Evolutionary conservation across 2,329 filamentous ascomycete species (phyloP).

Genomic region (Penicillium olsonii): DNA sequence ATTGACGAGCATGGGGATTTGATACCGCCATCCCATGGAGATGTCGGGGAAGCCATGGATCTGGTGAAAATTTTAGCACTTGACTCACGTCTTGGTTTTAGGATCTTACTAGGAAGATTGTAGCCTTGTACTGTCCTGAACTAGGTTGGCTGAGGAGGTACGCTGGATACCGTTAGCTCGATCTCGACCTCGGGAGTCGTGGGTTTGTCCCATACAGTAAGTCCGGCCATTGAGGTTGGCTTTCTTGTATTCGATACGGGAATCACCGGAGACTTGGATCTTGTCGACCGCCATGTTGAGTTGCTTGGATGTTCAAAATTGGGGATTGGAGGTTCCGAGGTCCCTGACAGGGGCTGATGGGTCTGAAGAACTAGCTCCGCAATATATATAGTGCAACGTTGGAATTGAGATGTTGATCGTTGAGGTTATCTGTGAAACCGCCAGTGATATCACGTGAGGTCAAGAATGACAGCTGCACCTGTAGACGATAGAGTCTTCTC

Average conservation of each 20-base stretch:
- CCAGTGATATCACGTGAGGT: not conserved
- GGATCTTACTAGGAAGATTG: conserved; percentile 54
- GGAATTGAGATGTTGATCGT: no score
- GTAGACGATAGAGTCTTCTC: no score
- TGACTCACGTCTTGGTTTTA: not conserved
- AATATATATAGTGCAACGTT: conserved; percentile 10
- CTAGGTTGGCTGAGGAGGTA: conserved; percentile 56
- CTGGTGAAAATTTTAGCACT: conserved; percentile 29
- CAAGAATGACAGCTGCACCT: no score
- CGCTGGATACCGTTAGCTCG: conserved; percentile 30
- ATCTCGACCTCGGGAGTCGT: not conserved
- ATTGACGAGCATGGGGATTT: conserved; percentile 74
- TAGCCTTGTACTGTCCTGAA: conserved; percentile 48
- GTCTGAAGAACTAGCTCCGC: not conserved
- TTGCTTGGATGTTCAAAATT: no score
- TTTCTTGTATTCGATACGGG: conserved; percentile 65
- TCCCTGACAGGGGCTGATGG: not conserved
- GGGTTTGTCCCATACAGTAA: conserved; percentile 55
- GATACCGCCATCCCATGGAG: conserved; percentile 82
- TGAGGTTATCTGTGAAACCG: not conserved
- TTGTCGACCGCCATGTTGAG: conserved; percentile 64
- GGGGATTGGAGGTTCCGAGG: no score
- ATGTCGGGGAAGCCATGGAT: conserved; percentile 84
- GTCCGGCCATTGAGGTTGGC: conserved; percentile 67
- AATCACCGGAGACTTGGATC: conserved; percentile 63